Conservation (phyloP, 306 rosid species). For the Fagus sylvatica region DNA sequence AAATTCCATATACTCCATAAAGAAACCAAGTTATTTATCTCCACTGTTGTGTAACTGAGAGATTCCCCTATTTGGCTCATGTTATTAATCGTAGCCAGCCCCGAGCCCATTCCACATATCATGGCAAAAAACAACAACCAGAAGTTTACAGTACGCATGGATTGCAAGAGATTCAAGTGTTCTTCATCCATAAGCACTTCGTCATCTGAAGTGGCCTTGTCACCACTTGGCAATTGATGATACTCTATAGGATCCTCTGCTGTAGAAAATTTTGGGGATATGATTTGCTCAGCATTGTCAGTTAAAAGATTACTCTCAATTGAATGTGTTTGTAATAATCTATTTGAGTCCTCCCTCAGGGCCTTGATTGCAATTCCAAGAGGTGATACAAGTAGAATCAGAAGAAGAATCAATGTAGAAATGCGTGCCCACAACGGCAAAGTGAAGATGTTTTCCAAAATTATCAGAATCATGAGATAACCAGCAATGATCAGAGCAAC, state of each 20-base stretch:
- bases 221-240: slow-evolving; percentile 48
- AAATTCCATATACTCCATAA: slow-evolving; percentile 97
- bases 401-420: slow-evolving; percentile 43
- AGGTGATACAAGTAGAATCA: slow-evolving; percentile 61
- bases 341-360: slow-evolving; percentile 39
- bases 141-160: slow-evolving; percentile 61
- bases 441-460: slow-evolving; percentile 46
- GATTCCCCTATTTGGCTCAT: slow-evolving; percentile 90
- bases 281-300: not conserved
- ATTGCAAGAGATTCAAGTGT: slow-evolving; percentile 55
- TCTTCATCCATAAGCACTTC: slow-evolving; percentile 27
- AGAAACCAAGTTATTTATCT: slow-evolving; percentile 70
- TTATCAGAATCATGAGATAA: slow-evolving; percentile 62
- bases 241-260: slow-evolving; percentile 34
- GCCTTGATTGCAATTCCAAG: slow-evolving; percentile 64
- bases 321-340: slow-evolving; percentile 8
- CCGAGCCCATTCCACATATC: slow-evolving; percentile 90
- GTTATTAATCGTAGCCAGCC: slow-evolving; percentile 79
- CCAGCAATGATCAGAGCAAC: slow-evolving; percentile 58
- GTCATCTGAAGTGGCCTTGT: slow-evolving; percentile 27
- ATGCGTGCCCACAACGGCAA: slow-evolving; percentile 53
- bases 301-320: slow-evolving; percentile 28
- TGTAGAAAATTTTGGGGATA: slow-evolving; percentile 26
- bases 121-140: slow-evolving; percentile 81
- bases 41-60: slow-evolving; percentile 59